phyloP scores from a whole-genome alignment of 345 rosid species.

The Ceriops tagal region DNA sequence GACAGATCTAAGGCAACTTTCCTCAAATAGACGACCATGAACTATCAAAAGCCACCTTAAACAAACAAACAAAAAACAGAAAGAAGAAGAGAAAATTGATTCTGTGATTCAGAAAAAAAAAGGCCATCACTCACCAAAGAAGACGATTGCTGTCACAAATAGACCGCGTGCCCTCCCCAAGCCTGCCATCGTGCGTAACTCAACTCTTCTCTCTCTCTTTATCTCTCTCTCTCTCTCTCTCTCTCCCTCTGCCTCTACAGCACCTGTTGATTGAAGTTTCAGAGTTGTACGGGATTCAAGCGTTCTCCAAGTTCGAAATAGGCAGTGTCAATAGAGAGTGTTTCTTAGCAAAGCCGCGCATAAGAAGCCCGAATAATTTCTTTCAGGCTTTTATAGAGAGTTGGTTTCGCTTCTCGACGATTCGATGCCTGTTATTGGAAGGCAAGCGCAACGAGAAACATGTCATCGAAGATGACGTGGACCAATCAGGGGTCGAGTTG shows the following conservation, averaged over 20 bases:
- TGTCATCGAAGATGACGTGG: slow-evolving; percentile 62
- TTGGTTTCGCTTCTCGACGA: background rate
- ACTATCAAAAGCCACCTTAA: background rate
- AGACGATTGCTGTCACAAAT: slow-evolving; percentile 47
- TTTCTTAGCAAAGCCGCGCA: background rate
- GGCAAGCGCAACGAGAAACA: slow-evolving; percentile 19
- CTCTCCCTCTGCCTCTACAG: no score
- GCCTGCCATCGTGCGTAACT: slow-evolving; percentile 46
- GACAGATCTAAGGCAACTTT: no score
- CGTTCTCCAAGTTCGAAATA: background rate
- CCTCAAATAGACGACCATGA: no score
- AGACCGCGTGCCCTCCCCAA: slow-evolving; percentile 48
- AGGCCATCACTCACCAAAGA: slow-evolving; percentile 44
- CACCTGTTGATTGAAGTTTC: background rate
- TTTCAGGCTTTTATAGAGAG: background rate
- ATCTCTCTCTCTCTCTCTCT: no score
- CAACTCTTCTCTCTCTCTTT: background rate
- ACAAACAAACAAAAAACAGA: background rate
- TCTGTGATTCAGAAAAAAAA: background rate
- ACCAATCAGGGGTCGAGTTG: slow-evolving; percentile 35
- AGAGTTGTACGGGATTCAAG: background rate
- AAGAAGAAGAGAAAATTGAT: background rate
- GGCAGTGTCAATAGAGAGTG: background rate
- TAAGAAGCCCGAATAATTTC: no score
- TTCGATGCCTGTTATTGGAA: background rate